A percentile compares a stretch with the other conserved stretches of the same genome.
Evolutionary conservation across 768 basidiomycete genomes (phyloP).

Genomic region (Amanita pallidorosea): DNA sequence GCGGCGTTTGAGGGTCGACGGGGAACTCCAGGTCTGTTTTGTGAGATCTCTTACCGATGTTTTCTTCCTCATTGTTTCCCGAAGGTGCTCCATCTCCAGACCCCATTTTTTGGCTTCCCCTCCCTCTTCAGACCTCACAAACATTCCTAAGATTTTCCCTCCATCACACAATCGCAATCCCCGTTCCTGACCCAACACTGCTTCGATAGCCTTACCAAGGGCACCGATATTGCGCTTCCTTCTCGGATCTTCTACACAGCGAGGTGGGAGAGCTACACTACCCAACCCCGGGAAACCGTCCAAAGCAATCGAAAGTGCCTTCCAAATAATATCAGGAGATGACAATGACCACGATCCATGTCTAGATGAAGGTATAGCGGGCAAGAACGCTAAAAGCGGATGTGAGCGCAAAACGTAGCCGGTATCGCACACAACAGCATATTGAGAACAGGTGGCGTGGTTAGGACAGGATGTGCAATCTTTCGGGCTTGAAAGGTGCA

Average conservation of each 20-base stretch:
- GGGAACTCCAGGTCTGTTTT: background rate
- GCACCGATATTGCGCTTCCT: constrained; percentile 64
- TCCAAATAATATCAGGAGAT: constrained; percentile 33
- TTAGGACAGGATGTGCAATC: constrained; percentile 65
- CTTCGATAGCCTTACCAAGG: constrained; percentile 65
- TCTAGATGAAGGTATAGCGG: constrained; percentile 23
- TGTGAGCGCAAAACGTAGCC: constrained; percentile 61
- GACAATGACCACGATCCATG: constrained; percentile 28
- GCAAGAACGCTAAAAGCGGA: constrained; percentile 42
- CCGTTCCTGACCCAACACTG: constrained; percentile 48
- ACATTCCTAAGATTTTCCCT: constrained; percentile 19
- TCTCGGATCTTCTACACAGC: constrained; percentile 69
- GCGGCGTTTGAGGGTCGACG: constrained; percentile 8
- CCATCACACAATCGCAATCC: constrained; percentile 58
- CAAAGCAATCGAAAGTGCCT: constrained; percentile 31
- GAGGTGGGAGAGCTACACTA: constrained; percentile 66
- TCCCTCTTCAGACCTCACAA: constrained; percentile 35
- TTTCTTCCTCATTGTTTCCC: constrained; percentile 45
- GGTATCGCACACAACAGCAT: constrained; percentile 51
- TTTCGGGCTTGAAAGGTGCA: constrained; percentile 48
- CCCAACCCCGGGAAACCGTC: constrained; percentile 72
- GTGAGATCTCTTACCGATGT: constrained; percentile 32
- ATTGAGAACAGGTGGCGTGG: constrained; percentile 50
- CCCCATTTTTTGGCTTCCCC: constrained; percentile 77
- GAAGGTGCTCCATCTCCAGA: constrained; percentile 45